Base-by-base conservation (phyloP, 2,329 filamentous ascomycete genomes). In the Nothophaeocryptopus gaeumannii region DNA sequence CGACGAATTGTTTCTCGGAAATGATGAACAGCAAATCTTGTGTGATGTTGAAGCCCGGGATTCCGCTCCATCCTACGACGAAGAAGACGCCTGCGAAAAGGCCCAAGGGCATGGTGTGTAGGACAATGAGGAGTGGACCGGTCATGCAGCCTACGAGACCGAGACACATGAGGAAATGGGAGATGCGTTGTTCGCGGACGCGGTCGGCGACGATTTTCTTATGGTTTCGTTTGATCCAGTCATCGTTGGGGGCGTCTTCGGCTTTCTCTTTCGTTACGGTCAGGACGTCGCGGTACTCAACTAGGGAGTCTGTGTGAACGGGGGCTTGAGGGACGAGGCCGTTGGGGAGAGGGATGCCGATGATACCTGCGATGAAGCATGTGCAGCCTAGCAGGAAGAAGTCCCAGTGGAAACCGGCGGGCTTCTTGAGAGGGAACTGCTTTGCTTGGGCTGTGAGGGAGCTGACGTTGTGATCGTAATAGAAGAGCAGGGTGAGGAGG, bases 341-440 rank as follows among this genome's bases (percentile, higher is more conserved):
- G 50, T 82, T 82, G 2, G 79, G 79, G 33, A 81, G 72, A 0
- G 79, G 79, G 5, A 82, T 72, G 2, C 78, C 78, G 9, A 82
- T 69, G n/a, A 82, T 72, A 0, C 77, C 78, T 2, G 74, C 72
- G 14, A 81, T 70, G 51, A 79, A 78, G 1, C 77, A 80, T 0
- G 79, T 81, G 51, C 74, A 72, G 5, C 79, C 79, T 0, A 82
- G 71, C 0, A 82, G 70, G 63, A 81, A 81, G 58, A 81, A 75
- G 61, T 82, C 79, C 78, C 79, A 81, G 61, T 81, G 78, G 59
- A 81, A 82, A n/a, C 79, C 79, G 0, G 77, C 78, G 0, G 79
- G 79, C 56, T 82, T 82, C 45, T 73, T 74, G 9, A 82, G 68
- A 0, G 79, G 79, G 40, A 78, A 82, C 20, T 79, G 72, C 20